These are phyloP conservation scores for Tetracladium setigerum DNA, from an alignment of 495 filamentous ascomycete genomes.

Conservation along the genomic window DNA sequence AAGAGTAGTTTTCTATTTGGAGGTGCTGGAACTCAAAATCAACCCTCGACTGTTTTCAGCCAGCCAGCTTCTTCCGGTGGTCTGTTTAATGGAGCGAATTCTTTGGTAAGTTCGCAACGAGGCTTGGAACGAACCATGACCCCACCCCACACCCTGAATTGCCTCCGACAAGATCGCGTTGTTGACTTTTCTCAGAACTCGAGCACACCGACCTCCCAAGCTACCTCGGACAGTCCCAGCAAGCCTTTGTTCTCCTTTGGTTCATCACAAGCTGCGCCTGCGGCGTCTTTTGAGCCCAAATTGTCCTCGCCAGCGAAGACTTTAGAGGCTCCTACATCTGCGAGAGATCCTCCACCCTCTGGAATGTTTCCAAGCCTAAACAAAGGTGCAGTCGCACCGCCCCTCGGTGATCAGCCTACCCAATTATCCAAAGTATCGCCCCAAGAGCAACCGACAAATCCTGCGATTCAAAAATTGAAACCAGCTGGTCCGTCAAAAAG, in stretches of 20 bases:
- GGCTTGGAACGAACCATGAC: no score
- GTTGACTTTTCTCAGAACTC: no score
- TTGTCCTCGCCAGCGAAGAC: conserved; percentile 5
- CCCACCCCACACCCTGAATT: no score
- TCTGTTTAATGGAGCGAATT: not conserved
- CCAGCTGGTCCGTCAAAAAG: no score
- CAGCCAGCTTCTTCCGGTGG: not conserved
- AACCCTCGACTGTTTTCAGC: not conserved
- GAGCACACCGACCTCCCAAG: no score
- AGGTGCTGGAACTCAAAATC: not conserved
- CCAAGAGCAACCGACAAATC: no score
- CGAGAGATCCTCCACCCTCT: conserved; percentile 8
- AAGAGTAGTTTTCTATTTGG: conserved; percentile 1
- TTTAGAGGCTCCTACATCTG: conserved; percentile 2
- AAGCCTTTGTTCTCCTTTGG: conserved; percentile 2
- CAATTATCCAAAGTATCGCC: no score
- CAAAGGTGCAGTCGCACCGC: no score
- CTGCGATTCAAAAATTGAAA: no score
- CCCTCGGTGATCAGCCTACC: no score
- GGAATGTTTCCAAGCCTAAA: conserved; percentile 9
- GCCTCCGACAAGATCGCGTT: no score
- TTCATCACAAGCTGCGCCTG: not conserved
- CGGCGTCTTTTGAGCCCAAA: not conserved
- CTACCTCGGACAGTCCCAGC: no score
- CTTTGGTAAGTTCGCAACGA: not conserved